Evolutionary conservation across 106 monocot species (phyloP), one percentile per base, ranked within the genome.

Genomic region (Cymbidium sinense): DNA sequence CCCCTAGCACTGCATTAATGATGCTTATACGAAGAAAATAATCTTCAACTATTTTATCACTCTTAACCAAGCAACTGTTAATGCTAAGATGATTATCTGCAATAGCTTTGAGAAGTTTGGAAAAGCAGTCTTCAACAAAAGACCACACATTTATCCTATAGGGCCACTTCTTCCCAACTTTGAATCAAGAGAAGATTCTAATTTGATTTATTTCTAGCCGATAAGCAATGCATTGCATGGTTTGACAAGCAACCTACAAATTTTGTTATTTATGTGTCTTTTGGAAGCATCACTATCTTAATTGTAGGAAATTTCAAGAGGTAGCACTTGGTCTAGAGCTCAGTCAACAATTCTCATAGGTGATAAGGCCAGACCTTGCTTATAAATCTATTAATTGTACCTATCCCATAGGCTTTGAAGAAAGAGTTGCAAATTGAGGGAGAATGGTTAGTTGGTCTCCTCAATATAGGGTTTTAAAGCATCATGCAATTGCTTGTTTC

Each of bases 381-480:
- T 58, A 62, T 10, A 65, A 28, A 41, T 6, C 27, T 7, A 36
- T 21, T 28, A 47, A 41, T 34, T 43, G 79, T 36, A 17, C 70
- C 34, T 86, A 50, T 28, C 86, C 81, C 3, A 28, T 41, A 29
- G 81, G 81, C 2, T 85, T 78, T 47, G 33, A 17, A 62, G 30
- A 77, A 12, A 41, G 78, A 4, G 72, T 79, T 5, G 76, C 5
- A 2, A 35, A 43, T 6, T 12, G 79, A 41, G 81, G 87, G 28
- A 70, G 47, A 70, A 75, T 87, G 50, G 64, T 79, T 30, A 58
- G 37, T 10, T 81, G 84, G 87, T 31, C 84, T n/a, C 81, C 84
- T 43, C 87, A 87, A 34, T 76, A 79, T 47, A 72, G 74, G 76
- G 87, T 84, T n/a, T 43, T 84, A 43, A 78, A 78, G 28, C 87